phyloP scores from a whole-genome alignment of 2,329 filamentous ascomycete genomes.

The Fusarium pseudoanthophilum region DNA sequence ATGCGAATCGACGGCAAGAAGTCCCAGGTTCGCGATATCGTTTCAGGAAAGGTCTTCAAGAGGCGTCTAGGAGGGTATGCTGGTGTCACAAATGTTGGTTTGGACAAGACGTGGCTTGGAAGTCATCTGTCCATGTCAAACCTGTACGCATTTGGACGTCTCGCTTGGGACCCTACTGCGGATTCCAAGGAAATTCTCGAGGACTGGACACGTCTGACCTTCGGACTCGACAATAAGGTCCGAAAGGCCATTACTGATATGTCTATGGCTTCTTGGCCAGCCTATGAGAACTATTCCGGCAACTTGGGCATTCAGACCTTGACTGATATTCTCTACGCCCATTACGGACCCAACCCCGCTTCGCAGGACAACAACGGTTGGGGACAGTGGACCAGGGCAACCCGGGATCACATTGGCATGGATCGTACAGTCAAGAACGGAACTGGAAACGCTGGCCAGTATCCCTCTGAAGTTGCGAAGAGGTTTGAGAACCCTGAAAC shows the following conservation, averaged over 20 bases:
- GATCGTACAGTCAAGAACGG: constrained; percentile 76
- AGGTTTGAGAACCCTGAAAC: constrained; percentile 69
- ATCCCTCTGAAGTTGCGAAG: constrained; percentile 68
- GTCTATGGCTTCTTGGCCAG: constrained; percentile 75
- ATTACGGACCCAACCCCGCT: constrained; percentile 71
- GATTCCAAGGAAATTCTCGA: constrained; percentile 60
- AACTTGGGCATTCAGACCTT: constrained; percentile 77
- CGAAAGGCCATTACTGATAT: constrained; percentile 69
- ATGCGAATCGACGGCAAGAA: constrained; percentile 67
- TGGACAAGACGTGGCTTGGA: constrained; percentile 74
- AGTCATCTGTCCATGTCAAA: constrained; percentile 77
- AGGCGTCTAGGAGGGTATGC: constrained; percentile 69
- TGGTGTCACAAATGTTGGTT: constrained; percentile 74
- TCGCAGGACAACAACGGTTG: constrained; percentile 74
- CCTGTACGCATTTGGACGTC: constrained; percentile 73
- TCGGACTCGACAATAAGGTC: constrained; percentile 65
- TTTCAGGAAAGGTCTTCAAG: constrained; percentile 69
- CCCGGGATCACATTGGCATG: constrained; percentile 71
- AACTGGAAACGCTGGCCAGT: constrained; percentile 73
- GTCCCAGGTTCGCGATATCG: constrained; percentile 68
- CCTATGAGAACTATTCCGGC: constrained; percentile 77
- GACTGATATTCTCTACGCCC: constrained; percentile 73
- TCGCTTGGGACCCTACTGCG: constrained; percentile 71
- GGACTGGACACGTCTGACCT: constrained; percentile 76
- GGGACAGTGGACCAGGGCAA: constrained; percentile 77